Conservation (phyloP, 345 rosid genomes). For the Aurinia saxatilis region DNA sequence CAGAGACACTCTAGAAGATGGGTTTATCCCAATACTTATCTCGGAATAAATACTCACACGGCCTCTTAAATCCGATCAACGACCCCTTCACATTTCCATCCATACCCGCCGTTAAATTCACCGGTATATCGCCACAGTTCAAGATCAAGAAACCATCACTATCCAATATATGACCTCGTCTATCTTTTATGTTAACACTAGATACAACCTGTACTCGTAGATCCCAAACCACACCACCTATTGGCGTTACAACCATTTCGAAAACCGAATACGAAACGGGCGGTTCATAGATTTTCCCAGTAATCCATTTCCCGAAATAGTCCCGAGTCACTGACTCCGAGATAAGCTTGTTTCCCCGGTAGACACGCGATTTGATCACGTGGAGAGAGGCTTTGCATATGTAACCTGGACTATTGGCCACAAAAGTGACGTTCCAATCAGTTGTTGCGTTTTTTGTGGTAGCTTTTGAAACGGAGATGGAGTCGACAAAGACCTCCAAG, state of each 20-base stretch:
- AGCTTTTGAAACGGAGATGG: not conserved
- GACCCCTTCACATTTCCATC: not conserved
- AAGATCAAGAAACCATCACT: not conserved
- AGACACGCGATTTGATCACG: not conserved
- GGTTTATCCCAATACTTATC: not conserved
- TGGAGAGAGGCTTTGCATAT: not conserved
- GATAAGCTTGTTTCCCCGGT: not conserved
- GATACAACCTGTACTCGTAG: not conserved
- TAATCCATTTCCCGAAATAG: not conserved
- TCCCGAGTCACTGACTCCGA: not conserved
- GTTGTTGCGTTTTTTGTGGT: not conserved
- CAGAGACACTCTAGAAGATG: too few relatives aligned
- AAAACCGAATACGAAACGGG: not conserved
- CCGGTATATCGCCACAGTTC: not conserved
- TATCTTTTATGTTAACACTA: not conserved
- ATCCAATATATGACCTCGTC: not conserved
- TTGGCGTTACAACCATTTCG: not conserved
- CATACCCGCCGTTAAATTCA: not conserved
- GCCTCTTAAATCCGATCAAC: not conserved
- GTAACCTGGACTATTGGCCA: not conserved
- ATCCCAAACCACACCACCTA: not conserved
- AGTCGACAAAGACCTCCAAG: conserved; percentile 8
- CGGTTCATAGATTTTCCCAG: not conserved
- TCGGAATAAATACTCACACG: conserved; percentile 1
- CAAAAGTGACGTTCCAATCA: conserved; percentile 1